Evolutionary conservation across 805 yeast genomes (phyloP).

Genomic region (Naumovozyma baii): DNA sequence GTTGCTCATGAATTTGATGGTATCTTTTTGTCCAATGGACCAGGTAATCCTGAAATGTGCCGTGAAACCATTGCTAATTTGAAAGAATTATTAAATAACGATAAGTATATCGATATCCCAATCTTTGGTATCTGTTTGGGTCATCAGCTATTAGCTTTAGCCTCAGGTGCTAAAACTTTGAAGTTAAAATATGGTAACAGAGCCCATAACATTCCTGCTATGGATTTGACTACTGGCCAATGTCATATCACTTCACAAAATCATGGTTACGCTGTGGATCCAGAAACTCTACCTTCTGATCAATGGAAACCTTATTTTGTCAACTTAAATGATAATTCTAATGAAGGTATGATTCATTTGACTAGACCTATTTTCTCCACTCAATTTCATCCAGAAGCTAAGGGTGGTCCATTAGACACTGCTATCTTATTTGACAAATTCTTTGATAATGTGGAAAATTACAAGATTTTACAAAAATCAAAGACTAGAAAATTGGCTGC

Average conservation of each 20-base stretch:
- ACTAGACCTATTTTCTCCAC: conserved; percentile 87
- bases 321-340: conserved; percentile 89
- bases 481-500: conserved; percentile 20
- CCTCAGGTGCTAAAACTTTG: conserved; percentile 85
- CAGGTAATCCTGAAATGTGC: conserved; percentile 96
- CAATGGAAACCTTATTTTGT: conserved; percentile 77
- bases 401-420: conserved; percentile 97
- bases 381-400: conserved; percentile 98
- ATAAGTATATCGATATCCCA: conserved; percentile 54
- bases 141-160: conserved; percentile 91
- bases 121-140: conserved; percentile 97
- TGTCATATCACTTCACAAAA: conserved; percentile 98
- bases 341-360: conserved; percentile 93
- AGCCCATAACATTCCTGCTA: conserved; percentile 96
- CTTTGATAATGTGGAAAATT: conserved; percentile 56
- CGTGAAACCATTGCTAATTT: conserved; percentile 65
- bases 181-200: conserved; percentile 97
- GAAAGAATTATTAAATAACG: conserved; percentile 54
- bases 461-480: conserved; percentile 37
- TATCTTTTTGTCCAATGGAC: conserved; percentile 88
- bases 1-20: conserved; percentile 92
- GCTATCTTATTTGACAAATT: conserved; percentile 85
- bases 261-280: conserved; percentile 97
- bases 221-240: conserved; percentile 80
- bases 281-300: conserved; percentile 57